These are phyloP conservation scores for Paecilomyces fulvus DNA, from an alignment of 2,329 filamentous ascomycete species.

Conservation along the genomic window DNA sequence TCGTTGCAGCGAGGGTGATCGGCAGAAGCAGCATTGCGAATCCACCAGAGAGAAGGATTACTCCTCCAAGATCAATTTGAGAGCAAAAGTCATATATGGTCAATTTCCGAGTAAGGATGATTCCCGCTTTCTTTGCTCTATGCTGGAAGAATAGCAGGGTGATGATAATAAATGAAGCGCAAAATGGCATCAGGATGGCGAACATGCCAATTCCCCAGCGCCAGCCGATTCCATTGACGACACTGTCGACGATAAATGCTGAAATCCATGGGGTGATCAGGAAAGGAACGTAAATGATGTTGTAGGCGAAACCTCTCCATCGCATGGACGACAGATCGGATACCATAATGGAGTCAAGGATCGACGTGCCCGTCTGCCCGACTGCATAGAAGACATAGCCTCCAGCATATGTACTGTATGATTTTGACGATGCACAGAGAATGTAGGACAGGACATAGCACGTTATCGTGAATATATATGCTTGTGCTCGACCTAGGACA, in stretches of 20 bases:
- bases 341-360: constrained; percentile 35
- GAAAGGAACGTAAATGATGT: constrained; percentile 31
- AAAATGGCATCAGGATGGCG: constrained; percentile 34
- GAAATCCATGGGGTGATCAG: constrained; percentile 35
- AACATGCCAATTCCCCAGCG: constrained; percentile 40
- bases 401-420: constrained; percentile 29
- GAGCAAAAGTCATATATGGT: constrained; percentile 22
- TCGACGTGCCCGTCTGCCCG: constrained; percentile 31
- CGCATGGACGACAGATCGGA: constrained; percentile 35
- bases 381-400: constrained; percentile 30
- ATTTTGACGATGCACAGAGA: constrained; percentile 26
- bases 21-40: constrained; percentile 43
- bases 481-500: constrained; percentile 33
- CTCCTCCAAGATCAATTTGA: constrained; percentile 32
- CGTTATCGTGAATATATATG: constrained; percentile 25
- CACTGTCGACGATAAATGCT: constrained; percentile 34
- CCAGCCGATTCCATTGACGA: constrained; percentile 35
- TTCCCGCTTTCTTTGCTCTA: constrained; percentile 21
- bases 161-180: constrained; percentile 27
- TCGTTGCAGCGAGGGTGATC: constrained; percentile 38
- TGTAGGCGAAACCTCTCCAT: constrained; percentile 32
- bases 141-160: constrained; percentile 30
- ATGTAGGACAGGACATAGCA: constrained; percentile 32
- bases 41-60: constrained; percentile 40
- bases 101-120: constrained; percentile 16